Evolutionary conservation across 2,329 filamentous ascomycete genomes (phyloP).

Genomic region (Hypoxylon sp.): DNA sequence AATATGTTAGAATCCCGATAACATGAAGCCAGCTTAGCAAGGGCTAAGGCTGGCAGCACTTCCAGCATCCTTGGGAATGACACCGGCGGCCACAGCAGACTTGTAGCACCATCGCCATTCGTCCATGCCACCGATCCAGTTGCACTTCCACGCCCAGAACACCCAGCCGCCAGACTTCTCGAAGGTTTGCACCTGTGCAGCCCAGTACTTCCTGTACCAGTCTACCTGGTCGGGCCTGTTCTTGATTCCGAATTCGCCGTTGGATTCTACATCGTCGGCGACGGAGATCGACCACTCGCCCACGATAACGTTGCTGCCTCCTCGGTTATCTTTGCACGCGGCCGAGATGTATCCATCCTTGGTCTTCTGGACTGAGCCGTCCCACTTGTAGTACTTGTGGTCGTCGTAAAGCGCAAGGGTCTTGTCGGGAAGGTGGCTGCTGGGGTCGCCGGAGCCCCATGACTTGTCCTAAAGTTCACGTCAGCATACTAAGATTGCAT

Average conservation of each 20-base stretch:
- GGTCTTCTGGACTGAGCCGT: conserved; percentile 58
- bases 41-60: conserved; percentile 44
- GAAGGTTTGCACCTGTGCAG: conserved; percentile 68
- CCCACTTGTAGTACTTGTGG: conserved; percentile 61
- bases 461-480: conserved; percentile 47
- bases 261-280: conserved; percentile 63
- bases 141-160: conserved; percentile 73
- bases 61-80: conserved; percentile 48
- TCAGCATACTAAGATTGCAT: conserved; percentile 10
- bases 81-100: conserved; percentile 49
- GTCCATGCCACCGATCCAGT: conserved; percentile 56
- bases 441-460: conserved; percentile 67
- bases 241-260: conserved; percentile 56
- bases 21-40: conserved; percentile 29
- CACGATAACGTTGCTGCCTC: conserved; percentile 63
- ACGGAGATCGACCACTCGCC: conserved; percentile 72
- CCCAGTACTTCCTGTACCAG: conserved; percentile 71
- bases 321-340: conserved; percentile 61
- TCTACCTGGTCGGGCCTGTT: conserved; percentile 57
- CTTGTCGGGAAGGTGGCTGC: conserved; percentile 56
- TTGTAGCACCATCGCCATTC: conserved; percentile 67
- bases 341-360: conserved; percentile 66
- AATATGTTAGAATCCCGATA: neutral
- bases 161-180: conserved; percentile 69
- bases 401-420: conserved; percentile 56